These are phyloP conservation scores for Ogataea degrootiae DNA, from an alignment of 805 yeast genomes.

Conservation along the genomic window DNA sequence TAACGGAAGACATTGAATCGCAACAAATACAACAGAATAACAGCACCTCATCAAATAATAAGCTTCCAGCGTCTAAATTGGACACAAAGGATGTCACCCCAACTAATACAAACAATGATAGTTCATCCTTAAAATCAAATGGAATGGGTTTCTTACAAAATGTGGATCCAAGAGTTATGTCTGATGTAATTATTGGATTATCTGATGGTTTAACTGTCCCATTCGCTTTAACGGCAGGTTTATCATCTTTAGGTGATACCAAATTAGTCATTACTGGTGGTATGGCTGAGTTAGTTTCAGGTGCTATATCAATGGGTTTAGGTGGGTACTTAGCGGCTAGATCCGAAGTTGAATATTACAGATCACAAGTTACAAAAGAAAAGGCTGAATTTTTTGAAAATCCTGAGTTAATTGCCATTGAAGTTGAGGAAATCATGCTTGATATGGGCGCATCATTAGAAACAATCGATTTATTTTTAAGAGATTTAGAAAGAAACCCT, in stretches of 20 bases:
- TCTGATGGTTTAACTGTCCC: conserved; percentile 97
- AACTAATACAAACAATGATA: neutral
- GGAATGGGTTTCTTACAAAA: conserved; percentile 37
- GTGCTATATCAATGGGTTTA: conserved; percentile 96
- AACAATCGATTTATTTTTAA: conserved; percentile 68
- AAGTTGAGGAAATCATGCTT: conserved; percentile 72
- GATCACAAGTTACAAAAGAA: conserved; percentile 66
- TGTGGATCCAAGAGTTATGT: conserved; percentile 88
- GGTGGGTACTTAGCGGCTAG: conserved; percentile 96
- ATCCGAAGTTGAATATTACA: conserved; percentile 74
- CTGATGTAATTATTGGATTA: conserved; percentile 88
- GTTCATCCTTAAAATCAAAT: neutral
- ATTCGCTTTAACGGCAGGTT: conserved; percentile 96
- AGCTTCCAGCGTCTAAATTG: neutral
- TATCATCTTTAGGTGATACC: conserved; percentile 84
- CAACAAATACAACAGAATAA: conserved; percentile 5
- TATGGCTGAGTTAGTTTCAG: conserved; percentile 93
- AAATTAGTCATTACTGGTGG: conserved; percentile 96
- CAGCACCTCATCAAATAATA: neutral
- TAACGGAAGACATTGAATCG: conserved; percentile 3
- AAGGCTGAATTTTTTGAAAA: conserved; percentile 62
- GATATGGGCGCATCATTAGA: conserved; percentile 71
- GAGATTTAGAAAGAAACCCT: conserved; percentile 75
- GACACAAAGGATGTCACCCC: conserved; percentile 1
- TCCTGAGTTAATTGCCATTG: conserved; percentile 64